Base-by-base conservation (phyloP, 2,329 filamentous ascomycete species). In the Fusarium chaquense region DNA sequence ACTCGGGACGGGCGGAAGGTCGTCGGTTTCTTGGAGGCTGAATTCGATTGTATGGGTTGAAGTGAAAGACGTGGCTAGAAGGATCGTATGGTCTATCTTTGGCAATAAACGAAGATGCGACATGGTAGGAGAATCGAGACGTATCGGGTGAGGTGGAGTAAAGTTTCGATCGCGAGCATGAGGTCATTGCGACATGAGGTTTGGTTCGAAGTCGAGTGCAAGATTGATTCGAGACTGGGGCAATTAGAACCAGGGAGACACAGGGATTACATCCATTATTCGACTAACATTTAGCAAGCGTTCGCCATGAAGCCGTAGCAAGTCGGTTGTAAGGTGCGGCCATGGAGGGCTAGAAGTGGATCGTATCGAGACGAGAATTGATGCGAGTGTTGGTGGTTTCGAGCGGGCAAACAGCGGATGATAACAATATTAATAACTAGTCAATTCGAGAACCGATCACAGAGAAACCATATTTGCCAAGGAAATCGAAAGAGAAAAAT, bases 21-120 rank as follows among this genome's bases (percentile, higher is more conserved):
- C 76, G 77, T 24, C 78, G 76, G 46, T 75, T 72, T 20, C 75
- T 76, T 22, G 83, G 83, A 63, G 83, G 84, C 65, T 85, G 86
- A 69, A 86, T 88, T 52, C 83, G 84, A 75, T 88, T 84, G 79
- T 89, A 84, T 2, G 89, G 89, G 69, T 91, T 89, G 82, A 93
- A 94, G 76, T 90, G 88, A 79, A 91, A 92, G 59, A 91, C 83
- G 80, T 93, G 90, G 49, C 84, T 85, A n/a, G 86, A 81, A 15
- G 91, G 89, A 67, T 91, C 86, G 81, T 90, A 94, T 33, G 84
- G 85, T 45, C 85, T 86, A 72, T 89, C 87, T 78, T 95, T 95
- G 62, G 88, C 91, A 50, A 90, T 91, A 75, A 91, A 94, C 7
- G 92, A 92, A 8, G 91, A 91, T 32, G 91, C 90, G 62, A 93